Base-by-base conservation (phyloP, 495 filamentous ascomycete species). In the Trichoderma gamsii region DNA sequence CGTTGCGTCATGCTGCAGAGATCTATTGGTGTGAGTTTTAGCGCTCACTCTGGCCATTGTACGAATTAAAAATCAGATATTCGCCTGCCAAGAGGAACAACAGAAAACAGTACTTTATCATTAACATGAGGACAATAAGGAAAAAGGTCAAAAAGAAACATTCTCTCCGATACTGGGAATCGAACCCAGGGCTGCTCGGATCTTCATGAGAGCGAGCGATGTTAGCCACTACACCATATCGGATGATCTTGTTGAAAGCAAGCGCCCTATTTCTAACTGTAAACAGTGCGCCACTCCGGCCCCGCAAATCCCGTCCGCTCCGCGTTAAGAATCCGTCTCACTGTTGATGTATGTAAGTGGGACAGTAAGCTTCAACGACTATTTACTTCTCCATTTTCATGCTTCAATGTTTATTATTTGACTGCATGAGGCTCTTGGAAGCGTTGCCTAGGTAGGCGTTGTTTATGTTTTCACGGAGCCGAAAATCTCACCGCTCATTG, bases 111-210 rank as follows among this genome's bases (percentile, higher is more conserved):
- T 7, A 52, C n/a, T 7, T 1, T 11, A 21, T 25, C 16, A 56
- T 7, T 56, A 56, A 56, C 18, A 4, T 61, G 29, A 61, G 21
- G 21, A 56, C 8, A 3, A 61, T 16, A 32, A 32, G 16, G 25
- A 29, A 61, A 61, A 32, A 9, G 16, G 25, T 32, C 16, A 29
- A 61, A 61, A 61, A 61, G n/a, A 25, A 61, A 32, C 2, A 3
- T 32, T 3, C 3, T 32, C 56, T 61, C 56, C 56, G 56, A 61
- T 61, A 61, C 56, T 61, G 56, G 56, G 56, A 61, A 61, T 61
- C 56, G 56, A 61, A 61, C 56, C 56, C 56, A 61, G 56, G 56
- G 56, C 56, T 61, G 56, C 56, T 61, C 56, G 56, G 56, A 61
- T 32, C 56, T 29, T 61, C 9, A 27, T 65, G 35, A 65, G 63